A percentile compares a stretch with the other conserved stretches of the same genome.
Conservation (phyloP, 768 basidiomycete genomes). For the Russula foetens region DNA sequence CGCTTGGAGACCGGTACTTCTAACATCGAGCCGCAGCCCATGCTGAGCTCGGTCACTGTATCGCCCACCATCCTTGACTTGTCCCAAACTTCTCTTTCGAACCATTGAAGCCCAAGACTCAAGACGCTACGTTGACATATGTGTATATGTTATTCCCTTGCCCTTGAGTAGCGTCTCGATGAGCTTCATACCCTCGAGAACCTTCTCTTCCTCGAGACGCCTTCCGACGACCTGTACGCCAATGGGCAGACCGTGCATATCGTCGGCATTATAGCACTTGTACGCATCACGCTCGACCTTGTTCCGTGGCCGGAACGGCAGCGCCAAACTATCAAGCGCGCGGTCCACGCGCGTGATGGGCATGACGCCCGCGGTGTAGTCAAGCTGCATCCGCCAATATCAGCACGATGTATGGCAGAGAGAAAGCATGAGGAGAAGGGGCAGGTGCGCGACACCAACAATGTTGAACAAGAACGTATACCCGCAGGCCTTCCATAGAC, state of each 20-base stretch:
- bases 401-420: background rate
- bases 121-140: background rate
- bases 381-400: slow-evolving; percentile 28
- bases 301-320: slow-evolving; percentile 33
- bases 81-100: no score
- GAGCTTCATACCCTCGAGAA: slow-evolving; percentile 60
- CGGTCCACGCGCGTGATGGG: slow-evolving; percentile 48
- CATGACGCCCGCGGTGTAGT: slow-evolving; percentile 51
- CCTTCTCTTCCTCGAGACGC: slow-evolving; percentile 65
- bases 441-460: slow-evolving; percentile 32
- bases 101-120: no score
- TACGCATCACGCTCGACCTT: slow-evolving; percentile 40
- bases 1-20: no score
- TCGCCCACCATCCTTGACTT: no score
- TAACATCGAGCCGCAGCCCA: no score
- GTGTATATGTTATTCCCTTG: background rate
- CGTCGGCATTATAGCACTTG: slow-evolving; percentile 46
- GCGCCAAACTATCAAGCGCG: slow-evolving; percentile 33
- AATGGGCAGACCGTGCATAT: slow-evolving; percentile 61
- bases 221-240: slow-evolving; percentile 59
- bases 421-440: background rate
- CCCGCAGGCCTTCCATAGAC: slow-evolving; percentile 43
- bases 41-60: no score
- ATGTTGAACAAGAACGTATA: slow-evolving; percentile 65
- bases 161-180: slow-evolving; percentile 29